A percentile compares a stretch with the other conserved stretches of the same genome.
Evolutionary conservation across 805 yeast genomes (phyloP).

Genomic region (Candida schatavii): DNA sequence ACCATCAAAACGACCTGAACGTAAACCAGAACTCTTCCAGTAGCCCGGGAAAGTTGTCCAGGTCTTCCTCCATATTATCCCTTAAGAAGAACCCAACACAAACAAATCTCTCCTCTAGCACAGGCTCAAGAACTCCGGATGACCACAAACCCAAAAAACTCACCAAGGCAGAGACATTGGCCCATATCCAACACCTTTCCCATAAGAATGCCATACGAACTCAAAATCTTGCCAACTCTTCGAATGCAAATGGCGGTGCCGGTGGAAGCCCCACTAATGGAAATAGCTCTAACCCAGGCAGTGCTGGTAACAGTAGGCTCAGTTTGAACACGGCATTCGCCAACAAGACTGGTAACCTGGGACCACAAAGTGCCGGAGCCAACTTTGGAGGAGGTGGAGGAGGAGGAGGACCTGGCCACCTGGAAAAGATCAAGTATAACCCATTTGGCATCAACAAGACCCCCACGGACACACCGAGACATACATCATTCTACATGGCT

Average conservation of each 20-base stretch:
- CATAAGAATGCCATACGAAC: constrained; percentile 23
- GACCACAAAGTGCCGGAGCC: constrained; percentile 8
- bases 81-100: constrained; percentile 15
- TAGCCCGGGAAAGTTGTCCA: constrained; percentile 5
- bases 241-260: too few relatives aligned
- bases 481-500: constrained; percentile 25
- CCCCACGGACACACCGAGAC: constrained; percentile 23
- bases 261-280: constrained; percentile 1
- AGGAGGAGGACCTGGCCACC: constrained; percentile 14
- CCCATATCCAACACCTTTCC: constrained; percentile 34
- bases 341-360: constrained; percentile 7
- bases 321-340: not conserved
- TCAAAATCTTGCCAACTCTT: constrained; percentile 7
- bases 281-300: not conserved
- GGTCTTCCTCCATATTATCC: constrained; percentile 19
- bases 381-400: not conserved
- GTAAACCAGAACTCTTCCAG: constrained; percentile 5
- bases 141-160: constrained; percentile 15
- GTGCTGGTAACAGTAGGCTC: constrained; percentile 1
- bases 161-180: constrained; percentile 34
- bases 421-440: constrained; percentile 54
- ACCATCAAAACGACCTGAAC: constrained; percentile 5
- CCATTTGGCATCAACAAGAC: constrained; percentile 57
- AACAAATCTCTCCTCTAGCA: constrained; percentile 8
- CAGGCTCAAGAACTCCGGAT: constrained; percentile 1